A percentile compares a stretch with the other conserved stretches of the same genome.
Evolutionary conservation across 495 filamentous ascomycete genomes (phyloP).

Genomic region (Tuber umbilicatum): DNA sequence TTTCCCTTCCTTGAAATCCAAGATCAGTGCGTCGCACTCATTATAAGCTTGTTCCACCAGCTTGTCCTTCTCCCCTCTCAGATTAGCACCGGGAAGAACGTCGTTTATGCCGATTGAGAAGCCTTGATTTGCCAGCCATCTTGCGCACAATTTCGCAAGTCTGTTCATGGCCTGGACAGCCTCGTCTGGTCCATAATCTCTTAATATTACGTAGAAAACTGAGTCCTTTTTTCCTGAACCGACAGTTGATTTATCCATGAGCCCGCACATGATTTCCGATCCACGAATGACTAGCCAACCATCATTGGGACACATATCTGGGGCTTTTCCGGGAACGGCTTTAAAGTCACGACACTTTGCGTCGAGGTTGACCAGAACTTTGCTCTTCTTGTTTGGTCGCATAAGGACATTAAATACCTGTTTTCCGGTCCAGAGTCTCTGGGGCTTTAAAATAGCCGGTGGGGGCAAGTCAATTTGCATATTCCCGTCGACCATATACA

Average conservation of each 20-base stretch:
- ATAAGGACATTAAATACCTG: conserved; percentile 94
- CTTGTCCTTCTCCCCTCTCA: conserved; percentile 62
- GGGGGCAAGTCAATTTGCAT: conserved; percentile 76
- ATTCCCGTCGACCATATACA: conserved; percentile 84
- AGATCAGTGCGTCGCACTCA: conserved; percentile 78
- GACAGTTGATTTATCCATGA: conserved; percentile 95
- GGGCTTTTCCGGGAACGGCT: conserved; percentile 49
- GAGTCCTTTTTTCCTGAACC: conserved; percentile 96
- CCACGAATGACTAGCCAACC: conserved; percentile 86
- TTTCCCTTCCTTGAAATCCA: conserved; percentile 65
- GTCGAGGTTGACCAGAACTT: conserved; percentile 83
- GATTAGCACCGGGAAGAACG: conserved; percentile 67
- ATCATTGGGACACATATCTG: conserved; percentile 79
- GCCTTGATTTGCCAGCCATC: conserved; percentile 80
- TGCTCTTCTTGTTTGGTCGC: conserved; percentile 74
- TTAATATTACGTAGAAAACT: conserved; percentile 89
- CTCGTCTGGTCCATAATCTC: conserved; percentile 85
- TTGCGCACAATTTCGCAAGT: conserved; percentile 78
- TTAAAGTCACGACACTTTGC: conserved; percentile 82
- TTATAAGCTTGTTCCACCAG: conserved; percentile 74
- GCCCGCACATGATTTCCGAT: conserved; percentile 95
- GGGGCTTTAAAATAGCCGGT: conserved; percentile 75
- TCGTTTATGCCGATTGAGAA: conserved; percentile 96
- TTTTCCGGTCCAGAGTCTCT: conserved; percentile 92
- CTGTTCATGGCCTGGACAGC: conserved; percentile 92